These are phyloP conservation scores for Nakazawaea sp. DNA, from an alignment of 805 yeast genomes.

Conservation along the genomic window DNA sequence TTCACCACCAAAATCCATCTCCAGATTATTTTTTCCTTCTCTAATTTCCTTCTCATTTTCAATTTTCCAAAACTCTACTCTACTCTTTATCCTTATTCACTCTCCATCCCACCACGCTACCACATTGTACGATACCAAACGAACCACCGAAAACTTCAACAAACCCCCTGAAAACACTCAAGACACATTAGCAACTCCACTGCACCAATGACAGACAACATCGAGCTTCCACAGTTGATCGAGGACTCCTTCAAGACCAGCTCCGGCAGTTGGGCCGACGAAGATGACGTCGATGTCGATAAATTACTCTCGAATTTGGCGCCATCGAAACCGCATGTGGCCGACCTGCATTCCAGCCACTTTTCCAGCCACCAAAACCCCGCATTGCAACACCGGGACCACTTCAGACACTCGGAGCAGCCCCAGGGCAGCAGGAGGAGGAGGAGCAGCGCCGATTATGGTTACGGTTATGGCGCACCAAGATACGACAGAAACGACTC, in stretches of 20 bases:
- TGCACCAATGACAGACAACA: constrained; percentile 3
- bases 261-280: constrained; percentile 9
- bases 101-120: too few relatives aligned
- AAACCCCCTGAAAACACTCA: too few relatives aligned
- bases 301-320: background rate
- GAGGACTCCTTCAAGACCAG: background rate
- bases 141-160: too few relatives aligned
- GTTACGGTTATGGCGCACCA: background rate
- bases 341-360: background rate
- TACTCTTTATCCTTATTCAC: too few relatives aligned
- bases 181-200: too few relatives aligned
- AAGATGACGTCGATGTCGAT: constrained; percentile 8
- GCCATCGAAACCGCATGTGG: background rate
- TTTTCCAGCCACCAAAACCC: background rate
- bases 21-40: too few relatives aligned
- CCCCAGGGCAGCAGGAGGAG: background rate
- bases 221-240: background rate
- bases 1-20: too few relatives aligned
- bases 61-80: too few relatives aligned
- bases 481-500: background rate
- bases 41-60: too few relatives aligned
- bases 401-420: background rate
- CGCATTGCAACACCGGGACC: too few relatives aligned
- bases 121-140: too few relatives aligned
- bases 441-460: background rate